Conservation (phyloP, 805 yeast genomes). For the Candida maris region DNA sequence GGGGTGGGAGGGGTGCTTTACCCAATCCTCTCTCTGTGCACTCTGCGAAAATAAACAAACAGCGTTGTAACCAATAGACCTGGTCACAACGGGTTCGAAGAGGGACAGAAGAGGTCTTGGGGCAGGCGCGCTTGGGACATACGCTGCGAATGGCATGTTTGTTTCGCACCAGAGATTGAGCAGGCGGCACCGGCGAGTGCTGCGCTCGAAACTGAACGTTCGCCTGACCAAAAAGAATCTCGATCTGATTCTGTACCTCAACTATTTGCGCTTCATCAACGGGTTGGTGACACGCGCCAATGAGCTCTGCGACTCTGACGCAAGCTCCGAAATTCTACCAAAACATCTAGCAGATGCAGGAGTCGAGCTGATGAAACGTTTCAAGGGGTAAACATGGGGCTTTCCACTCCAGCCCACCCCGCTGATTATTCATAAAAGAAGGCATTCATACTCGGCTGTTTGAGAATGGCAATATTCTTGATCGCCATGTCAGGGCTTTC, state of each 20-base stretch:
- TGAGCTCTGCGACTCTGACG: conserved; percentile 35
- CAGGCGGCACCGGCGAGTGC: conserved; percentile 11
- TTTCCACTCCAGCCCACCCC: conserved; percentile 5
- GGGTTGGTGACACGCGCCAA: conserved; percentile 39
- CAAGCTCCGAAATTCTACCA: conserved; percentile 40
- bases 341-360: conserved; percentile 36
- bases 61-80: too few relatives aligned
- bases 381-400: conserved; percentile 23
- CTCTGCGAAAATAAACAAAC: too few relatives aligned
- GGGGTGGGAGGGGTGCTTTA: too few relatives aligned
- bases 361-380: conserved; percentile 21
- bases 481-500: conserved; percentile 76
- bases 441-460: conserved; percentile 31
- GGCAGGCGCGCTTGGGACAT: too few relatives aligned
- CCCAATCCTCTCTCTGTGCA: too few relatives aligned
- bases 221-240: conserved; percentile 21
- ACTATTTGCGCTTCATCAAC: conserved; percentile 45
- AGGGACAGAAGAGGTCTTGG: too few relatives aligned
- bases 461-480: conserved; percentile 51
- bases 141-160: too few relatives aligned
- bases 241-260: conserved; percentile 38
- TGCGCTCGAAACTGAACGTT: conserved; percentile 5
- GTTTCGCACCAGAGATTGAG: conserved; percentile 15
- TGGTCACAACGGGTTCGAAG: too few relatives aligned
- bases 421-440: conserved; percentile 29